Evolutionary conservation across 768 basidiomycete genomes (phyloP), one percentile per base, ranked within the genome.

Genomic region (Leucosporidium scottii): DNA sequence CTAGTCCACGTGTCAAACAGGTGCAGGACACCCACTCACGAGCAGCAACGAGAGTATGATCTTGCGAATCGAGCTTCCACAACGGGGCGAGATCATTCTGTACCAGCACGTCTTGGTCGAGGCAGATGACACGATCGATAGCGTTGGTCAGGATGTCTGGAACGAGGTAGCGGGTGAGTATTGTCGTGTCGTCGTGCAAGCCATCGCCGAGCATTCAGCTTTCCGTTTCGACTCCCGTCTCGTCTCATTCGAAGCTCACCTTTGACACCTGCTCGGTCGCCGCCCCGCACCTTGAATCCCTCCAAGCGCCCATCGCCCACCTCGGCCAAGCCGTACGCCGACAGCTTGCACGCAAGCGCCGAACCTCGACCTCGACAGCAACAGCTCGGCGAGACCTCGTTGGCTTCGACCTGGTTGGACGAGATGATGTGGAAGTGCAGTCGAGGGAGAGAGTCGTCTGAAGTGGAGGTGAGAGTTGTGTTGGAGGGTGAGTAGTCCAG

Each of bases 101-200:
- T 27, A 61, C 60, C 5, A 61, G 21, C 3, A 50, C 49, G 48
- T 61, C 60, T n/a, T 61, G 60, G 48, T 61, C 60, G 60, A 61
- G 60, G 60, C 51, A 61, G 30, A 61, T 61, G 60, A 51, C 49
- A 21, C 49, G 44, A 27, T 61, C 48, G 6, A 61, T n/a, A 18
- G 18, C 21, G 17, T 48, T 28, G 18, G 49, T 9, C 15, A 61
- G 60, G 20, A 47, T 9, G 9, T 28, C n/a, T 1, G 20, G 48
- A n/a, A 61, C 48, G 31, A 56, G 15, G 48, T 28, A 61, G 13
- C 60, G 48, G 15, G 60, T 48, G 18, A 48, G 51, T 17, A 61
- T 48, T 48, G 51, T 50, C 1, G 60, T 56, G 31, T 56, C 9
- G 55, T 30, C 28, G 30, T 5, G 4, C 39, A 13, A 44, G 10